Base-by-base conservation (phyloP, 2,329 filamentous ascomycete genomes). In the Fusarium napiforme region DNA sequence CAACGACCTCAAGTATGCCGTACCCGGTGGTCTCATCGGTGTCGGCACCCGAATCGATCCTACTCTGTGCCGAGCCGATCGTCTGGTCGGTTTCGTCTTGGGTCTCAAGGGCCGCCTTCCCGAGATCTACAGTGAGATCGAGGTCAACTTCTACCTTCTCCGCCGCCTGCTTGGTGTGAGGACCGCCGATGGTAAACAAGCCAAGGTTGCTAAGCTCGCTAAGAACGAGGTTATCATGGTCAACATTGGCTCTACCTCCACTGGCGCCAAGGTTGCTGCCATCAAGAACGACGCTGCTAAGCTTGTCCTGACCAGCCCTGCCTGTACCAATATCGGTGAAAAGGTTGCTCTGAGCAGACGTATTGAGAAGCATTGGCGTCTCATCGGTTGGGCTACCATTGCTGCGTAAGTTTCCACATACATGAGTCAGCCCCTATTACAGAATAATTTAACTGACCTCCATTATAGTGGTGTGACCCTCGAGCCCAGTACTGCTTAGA, bases 151-250 rank as follows among this genome's bases (percentile, higher is more conserved):
- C 89, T 99, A 98, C 89, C 89, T 99, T 71, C 92, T 99, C 73
- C 93, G 96, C 79, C 91, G 96, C 79, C 89, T 99, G 72, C 90
- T 99, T 64, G 96, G 96, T 91, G 96, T 99, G 79, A 95, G 97
- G 87, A 97, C 96, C 52, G 95, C 96, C 72, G 96, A 99, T 78
- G 96, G 96, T 82, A 99, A 99, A 89, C 96, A 98, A 86, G 96
- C 96, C 81, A 99, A 99, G 92, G 96, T 99, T 76, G 95, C 95
- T 79, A 99, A 99, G 88, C 89, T 99, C 75, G 88, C 95, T 65
- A 99, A 98, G 91, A 98, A 97, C 85, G 96, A 99, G 84, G 95
- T 98, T 80, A 92, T 99, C 84, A 98, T 99, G 96, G 96, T 99
- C 76, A 99, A 99, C 88, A 99, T 99, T 82, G 96, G 96, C 71